A percentile compares a stretch with the other conserved stretches of the same genome.
Evolutionary conservation across 129 eudicot genomes (phyloP).

Genomic region (Kitagawia praeruptora): DNA sequence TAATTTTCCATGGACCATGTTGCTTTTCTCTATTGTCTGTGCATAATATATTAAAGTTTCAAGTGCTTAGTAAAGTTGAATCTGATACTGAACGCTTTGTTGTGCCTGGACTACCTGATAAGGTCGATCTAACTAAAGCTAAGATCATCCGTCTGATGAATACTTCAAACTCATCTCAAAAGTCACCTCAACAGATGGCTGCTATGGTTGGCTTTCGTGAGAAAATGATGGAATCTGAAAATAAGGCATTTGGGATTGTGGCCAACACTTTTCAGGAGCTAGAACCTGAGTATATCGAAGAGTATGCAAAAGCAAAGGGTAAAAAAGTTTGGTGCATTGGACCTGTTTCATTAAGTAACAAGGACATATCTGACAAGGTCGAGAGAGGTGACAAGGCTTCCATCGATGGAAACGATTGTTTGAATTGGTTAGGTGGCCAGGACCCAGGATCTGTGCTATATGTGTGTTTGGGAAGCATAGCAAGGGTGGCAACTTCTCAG

Average conservation of each 20-base stretch:
- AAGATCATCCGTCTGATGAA: background rate
- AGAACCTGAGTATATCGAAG: constrained; percentile 41
- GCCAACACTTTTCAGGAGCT: constrained; percentile 48
- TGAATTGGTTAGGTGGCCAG: background rate
- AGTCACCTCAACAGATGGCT: background rate
- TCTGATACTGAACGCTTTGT: constrained; percentile 7
- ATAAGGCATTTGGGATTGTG: constrained; percentile 22
- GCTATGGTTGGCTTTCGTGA: background rate
- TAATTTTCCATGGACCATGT: background rate
- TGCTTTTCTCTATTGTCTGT: constrained; percentile 1
- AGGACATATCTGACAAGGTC: background rate
- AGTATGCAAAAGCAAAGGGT: background rate
- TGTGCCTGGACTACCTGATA: constrained; percentile 2
- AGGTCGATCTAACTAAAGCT: background rate
- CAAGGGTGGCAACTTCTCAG: background rate
- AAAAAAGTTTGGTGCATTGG: constrained; percentile 9
- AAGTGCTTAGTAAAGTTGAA: background rate
- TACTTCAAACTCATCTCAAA: background rate
- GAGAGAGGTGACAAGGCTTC: constrained; percentile 6
- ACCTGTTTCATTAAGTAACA: constrained; percentile 5
- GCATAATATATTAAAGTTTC: background rate
- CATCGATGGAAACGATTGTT: background rate
- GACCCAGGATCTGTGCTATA: background rate
- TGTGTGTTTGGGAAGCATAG: background rate
- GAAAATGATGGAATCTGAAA: constrained; percentile 18